phyloP scores from a whole-genome alignment of 179 eudicot genomes.

The Silene coronaria region DNA sequence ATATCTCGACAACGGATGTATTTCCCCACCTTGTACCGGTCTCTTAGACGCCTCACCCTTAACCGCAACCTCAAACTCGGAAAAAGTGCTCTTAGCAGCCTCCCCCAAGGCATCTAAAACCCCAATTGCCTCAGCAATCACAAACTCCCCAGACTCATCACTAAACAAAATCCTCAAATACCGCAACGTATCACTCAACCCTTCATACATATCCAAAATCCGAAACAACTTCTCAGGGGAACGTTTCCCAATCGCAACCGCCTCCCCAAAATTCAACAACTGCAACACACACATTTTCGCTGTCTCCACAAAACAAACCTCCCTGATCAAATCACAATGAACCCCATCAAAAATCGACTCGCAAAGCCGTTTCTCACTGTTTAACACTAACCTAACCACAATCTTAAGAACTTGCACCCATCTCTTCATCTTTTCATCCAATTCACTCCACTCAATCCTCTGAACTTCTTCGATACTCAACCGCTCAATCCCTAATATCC shows the following conservation, averaged over 20 bases:
- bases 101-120: constrained; percentile 70
- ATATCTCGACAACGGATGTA: constrained; percentile 75
- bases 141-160: constrained; percentile 66
- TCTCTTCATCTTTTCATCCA: constrained; percentile 72
- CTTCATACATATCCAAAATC: constrained; percentile 93
- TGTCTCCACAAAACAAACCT: constrained; percentile 75
- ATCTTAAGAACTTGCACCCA: constrained; percentile 66
- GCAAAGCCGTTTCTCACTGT: constrained; percentile 52
- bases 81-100: constrained; percentile 71
- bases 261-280: constrained; percentile 81
- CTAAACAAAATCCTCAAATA: constrained; percentile 52
- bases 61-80: constrained; percentile 86
- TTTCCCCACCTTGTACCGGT: constrained; percentile 63
- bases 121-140: constrained; percentile 59
- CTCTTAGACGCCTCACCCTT: constrained; percentile 61
- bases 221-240: constrained; percentile 83
- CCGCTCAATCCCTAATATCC: constrained; percentile 55
- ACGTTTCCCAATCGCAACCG: constrained; percentile 66
- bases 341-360: constrained; percentile 49
- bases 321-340: constrained; percentile 49
- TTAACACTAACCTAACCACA: constrained; percentile 42
- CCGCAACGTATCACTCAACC: constrained; percentile 48
- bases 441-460: constrained; percentile 52
- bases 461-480: constrained; percentile 67
- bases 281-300: constrained; percentile 73